A percentile compares a stretch with the other conserved stretches of the same genome.
These are phyloP conservation scores for Fagopyrum homotropicum DNA, from an alignment of 148 eudicot genomes.

Conservation along the genomic window DNA sequence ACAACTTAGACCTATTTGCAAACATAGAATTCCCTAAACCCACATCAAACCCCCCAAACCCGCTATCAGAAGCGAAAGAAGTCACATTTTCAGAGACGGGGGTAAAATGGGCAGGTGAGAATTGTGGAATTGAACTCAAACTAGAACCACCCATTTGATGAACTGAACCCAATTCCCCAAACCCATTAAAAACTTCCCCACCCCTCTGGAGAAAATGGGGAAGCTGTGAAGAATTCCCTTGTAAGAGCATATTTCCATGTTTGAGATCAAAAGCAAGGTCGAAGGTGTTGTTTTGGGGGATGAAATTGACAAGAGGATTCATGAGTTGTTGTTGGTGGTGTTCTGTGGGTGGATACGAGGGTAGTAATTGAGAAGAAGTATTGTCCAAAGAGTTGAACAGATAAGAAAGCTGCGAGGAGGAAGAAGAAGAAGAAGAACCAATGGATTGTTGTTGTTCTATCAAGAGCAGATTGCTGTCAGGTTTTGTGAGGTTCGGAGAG, in stretches of 20 bases:
- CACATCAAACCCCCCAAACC: constrained; percentile 38
- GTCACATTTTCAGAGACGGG: constrained; percentile 28
- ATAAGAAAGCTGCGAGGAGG: constrained; percentile 67
- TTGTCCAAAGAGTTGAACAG: constrained; percentile 46
- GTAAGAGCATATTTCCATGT: constrained; percentile 30
- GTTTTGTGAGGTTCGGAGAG: constrained; percentile 26
- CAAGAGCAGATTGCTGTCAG: constrained; percentile 28
- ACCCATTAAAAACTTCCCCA: constrained; percentile 34
- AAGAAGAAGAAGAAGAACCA: constrained; percentile 31
- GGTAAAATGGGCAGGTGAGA: constrained; percentile 35
- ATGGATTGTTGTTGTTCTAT: constrained; percentile 23
- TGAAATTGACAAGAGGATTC: constrained; percentile 12
- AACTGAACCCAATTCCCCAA: constrained; percentile 35
- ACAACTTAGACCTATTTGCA: constrained; percentile 45
- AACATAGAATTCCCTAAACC: constrained; percentile 40
- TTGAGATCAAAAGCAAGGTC: constrained; percentile 12
- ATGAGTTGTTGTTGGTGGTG: constrained; percentile 7
- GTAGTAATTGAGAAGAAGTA: constrained; percentile 25
- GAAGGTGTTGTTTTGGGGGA: constrained; percentile 33
- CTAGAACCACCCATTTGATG: constrained; percentile 34
- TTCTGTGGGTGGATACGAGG: constrained; percentile 20
- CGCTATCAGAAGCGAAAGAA: constrained; percentile 24
- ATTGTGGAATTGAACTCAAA: constrained; percentile 36
- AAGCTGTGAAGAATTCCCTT: constrained; percentile 6
- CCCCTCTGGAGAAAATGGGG: no score